These are phyloP conservation scores for Oropetium thomaeum DNA, from an alignment of 176 grass and related monocot species.

Conservation along the genomic window DNA sequence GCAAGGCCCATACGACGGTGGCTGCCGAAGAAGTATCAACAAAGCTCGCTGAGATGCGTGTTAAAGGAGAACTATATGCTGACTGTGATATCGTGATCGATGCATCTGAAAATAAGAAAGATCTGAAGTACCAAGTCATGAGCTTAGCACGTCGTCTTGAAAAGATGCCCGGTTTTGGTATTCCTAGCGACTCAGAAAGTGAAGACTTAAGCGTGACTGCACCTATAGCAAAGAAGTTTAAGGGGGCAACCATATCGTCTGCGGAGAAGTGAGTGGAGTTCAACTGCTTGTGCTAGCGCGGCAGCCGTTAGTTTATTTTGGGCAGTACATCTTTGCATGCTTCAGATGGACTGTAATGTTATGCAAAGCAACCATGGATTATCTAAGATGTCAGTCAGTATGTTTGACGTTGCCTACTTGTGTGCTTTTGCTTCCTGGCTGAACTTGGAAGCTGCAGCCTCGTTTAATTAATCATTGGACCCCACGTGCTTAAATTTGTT, in stretches of 20 bases:
- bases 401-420: too few relatives aligned
- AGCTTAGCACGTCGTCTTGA: background rate
- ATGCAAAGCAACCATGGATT: background rate
- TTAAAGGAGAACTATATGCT: conserved; percentile 31
- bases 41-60: conserved; percentile 39
- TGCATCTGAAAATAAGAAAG: conserved; percentile 16
- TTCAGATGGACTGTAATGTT: too few relatives aligned
- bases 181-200: background rate
- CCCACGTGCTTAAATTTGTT: too few relatives aligned
- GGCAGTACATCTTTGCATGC: too few relatives aligned
- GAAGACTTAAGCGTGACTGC: background rate
- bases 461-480: too few relatives aligned
- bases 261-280: background rate
- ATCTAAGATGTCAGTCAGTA: too few relatives aligned
- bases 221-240: background rate
- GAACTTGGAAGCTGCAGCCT: too few relatives aligned
- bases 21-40: conserved; percentile 60
- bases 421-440: too few relatives aligned
- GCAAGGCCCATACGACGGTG: conserved; percentile 55
- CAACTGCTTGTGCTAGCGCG: background rate
- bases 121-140: conserved; percentile 8
- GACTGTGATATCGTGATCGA: conserved; percentile 32
- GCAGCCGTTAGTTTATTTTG: too few relatives aligned
- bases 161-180: background rate
- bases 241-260: background rate